Evolutionary conservation across 768 basidiomycete genomes (phyloP), one percentile per base, ranked within the genome.

Genomic region (Lactifluus volemus): DNA sequence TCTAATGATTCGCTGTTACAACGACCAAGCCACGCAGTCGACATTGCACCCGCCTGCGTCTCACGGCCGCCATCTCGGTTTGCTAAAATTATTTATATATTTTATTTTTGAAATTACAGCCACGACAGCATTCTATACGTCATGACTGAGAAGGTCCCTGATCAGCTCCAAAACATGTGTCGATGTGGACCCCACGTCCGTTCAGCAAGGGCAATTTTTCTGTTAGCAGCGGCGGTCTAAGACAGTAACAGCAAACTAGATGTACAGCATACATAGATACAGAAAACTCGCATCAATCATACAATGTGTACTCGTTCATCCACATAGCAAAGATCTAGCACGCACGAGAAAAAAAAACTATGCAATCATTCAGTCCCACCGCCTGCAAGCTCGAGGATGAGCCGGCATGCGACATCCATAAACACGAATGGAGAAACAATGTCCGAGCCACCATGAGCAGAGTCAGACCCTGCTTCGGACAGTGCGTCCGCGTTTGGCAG

Each of bases 361-460:
- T 49, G 8, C 25, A 14, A 21, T 62, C 41, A 55, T 17, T 63
- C 56, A 30, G 47, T 49, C 54, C 77, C 78, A 56, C 80, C 82
- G 59, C 89, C 89, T 29, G 95, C 96, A 65, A 98, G 79, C 76
- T 98, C 94, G 51, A 97, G 80, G 68, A 98, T 98, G 68, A 98
- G 79, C 66, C 86, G 78, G 72, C 93, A 97, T 5, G 97, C 92
- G 34, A 95, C 85, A 72, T 99, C 96, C 83, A 98, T 88, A 73
- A 99, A 99, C 63, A 97, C 83, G 73, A 92, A 98, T 11, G 97
- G 97, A 55, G 84, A 85, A 29, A 88, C 80, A 19, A 89, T 78
- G 57, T 85, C 86, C 68, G 88, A 86, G 55, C 86, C 76, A 19
- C 68, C 70, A 63, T 67, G 73, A 65, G 79, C 79, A 3, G 79